Evolutionary conservation across 2,329 filamentous ascomycete genomes (phyloP).

Genomic region (Cucurbitaria berberidis): DNA sequence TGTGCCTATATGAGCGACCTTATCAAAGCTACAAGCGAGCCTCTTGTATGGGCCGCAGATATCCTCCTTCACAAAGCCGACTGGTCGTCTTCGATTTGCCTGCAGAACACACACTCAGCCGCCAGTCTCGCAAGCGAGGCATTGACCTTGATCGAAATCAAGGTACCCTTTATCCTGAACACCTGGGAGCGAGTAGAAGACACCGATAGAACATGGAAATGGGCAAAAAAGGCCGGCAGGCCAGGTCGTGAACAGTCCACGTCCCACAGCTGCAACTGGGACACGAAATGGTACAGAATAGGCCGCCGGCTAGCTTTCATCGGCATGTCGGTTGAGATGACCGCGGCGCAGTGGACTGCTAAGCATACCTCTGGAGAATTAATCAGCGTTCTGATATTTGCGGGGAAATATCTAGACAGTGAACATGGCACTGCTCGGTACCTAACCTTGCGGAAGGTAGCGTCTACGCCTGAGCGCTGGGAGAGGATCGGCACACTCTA

Average conservation of each 20-base stretch:
- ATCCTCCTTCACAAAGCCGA: conserved; percentile 5
- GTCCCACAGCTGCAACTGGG: conserved; percentile 1
- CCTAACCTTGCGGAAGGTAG: conserved; percentile 10
- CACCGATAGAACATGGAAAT: conserved; percentile 6
- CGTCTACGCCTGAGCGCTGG: conserved; percentile 2
- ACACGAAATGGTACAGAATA: conserved; percentile 11
- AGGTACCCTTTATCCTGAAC: conserved; percentile 4
- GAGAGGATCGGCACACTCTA: conserved; percentile 15
- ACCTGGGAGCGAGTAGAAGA: conserved; percentile 1
- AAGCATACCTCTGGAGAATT: conserved; percentile 12
- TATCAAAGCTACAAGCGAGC: conserved; percentile 3
- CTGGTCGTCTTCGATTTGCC: background rate
- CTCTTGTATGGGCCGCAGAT: conserved; percentile 16
- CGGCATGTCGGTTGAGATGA: conserved; percentile 11
- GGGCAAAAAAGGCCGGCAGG: conserved; percentile 5
- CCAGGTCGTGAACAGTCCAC: conserved; percentile 3
- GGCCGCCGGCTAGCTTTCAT: conserved; percentile 7
- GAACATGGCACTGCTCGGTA: conserved; percentile 15
- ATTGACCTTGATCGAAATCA: conserved; percentile 1
- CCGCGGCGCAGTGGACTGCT: conserved; percentile 7
- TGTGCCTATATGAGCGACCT: conserved; percentile 13
- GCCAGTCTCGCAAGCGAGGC: background rate
- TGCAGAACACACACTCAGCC: conserved; percentile 1
- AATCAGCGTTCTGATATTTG: conserved; percentile 16
- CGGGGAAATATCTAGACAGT: conserved; percentile 4